Base-by-base conservation (phyloP, 129 eudicot genomes). In the Lonicera japonica region DNA sequence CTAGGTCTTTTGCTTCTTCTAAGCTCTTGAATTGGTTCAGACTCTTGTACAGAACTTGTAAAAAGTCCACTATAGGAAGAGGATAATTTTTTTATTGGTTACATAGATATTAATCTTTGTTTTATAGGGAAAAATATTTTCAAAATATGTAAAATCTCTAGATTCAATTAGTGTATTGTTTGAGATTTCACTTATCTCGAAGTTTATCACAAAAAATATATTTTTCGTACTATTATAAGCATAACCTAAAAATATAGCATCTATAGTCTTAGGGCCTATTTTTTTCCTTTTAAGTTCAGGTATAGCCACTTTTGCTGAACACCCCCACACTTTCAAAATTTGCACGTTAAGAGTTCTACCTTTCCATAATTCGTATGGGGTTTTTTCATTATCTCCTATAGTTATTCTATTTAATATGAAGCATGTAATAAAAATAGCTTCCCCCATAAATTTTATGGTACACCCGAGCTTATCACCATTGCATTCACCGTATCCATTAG, bases 341-440 rank as follows among this genome's bases (percentile, higher is more conserved):
- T 24, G 36, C 8, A 72, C 17, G 8, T 45, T 64, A 14, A 21
- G 66, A 2, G n/a, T 13, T 54, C 25, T 39, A 3, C 17, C 34
- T 18, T 63, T 71, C 53, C 76, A 63, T 5, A 54, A 3, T 34
- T 56, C 64, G 63, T 41, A 54, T 10, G 58, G 76, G 0, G 70
- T 71, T 4, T 22, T 56, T 5, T 45, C 50, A 21, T 46, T 54
- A 43, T 14, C 10, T 6, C n/a, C n/a, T 2, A 46, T 46, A 0
- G 66, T 20, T 5, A 56, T 38, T n/a, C 50, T 17, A 52, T 62
- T 70, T 11, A 60, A 29, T 1, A 69, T n/a, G 12, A 59, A 39
- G 60, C 66, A 69, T 15, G 66, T 18, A 2, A 39, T 20, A 8
- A 59, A 8, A 3, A 69, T 16, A 50, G 43, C 54, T 3, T 53